These are phyloP conservation scores for Xerocomus cyaneibrunnescens DNA, from an alignment of 1,284 basidiomycete species.

Conservation along the genomic window DNA sequence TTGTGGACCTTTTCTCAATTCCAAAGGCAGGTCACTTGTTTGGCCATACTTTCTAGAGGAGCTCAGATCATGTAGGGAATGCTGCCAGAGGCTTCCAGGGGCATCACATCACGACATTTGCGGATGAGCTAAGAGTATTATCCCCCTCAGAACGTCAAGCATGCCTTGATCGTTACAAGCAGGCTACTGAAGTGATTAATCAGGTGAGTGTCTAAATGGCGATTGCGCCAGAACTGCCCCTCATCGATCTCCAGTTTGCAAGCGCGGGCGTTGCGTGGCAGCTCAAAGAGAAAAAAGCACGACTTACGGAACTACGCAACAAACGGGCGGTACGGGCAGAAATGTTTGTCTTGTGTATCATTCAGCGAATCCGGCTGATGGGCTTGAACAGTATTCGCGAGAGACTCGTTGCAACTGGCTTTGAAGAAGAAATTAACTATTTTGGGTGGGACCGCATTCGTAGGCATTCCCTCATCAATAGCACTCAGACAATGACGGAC, in stretches of 20 bases:
- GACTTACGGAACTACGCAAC: constrained; percentile 21
- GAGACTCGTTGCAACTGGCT: constrained; percentile 19
- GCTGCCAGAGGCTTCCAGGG: constrained; percentile 27
- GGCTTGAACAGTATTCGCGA: constrained; percentile 18
- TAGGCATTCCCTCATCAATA: constrained; percentile 31
- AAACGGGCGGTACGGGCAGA: constrained; percentile 30
- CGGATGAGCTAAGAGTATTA: constrained; percentile 14
- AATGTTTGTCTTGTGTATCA: constrained; percentile 16
- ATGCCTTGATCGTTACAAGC: constrained; percentile 22
- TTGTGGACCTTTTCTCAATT: constrained; percentile 28
- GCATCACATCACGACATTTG: constrained; percentile 20
- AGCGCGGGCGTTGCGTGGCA: constrained; percentile 28
- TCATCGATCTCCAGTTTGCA: constrained; percentile 27
- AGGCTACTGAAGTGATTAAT: constrained; percentile 7
- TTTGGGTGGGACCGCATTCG: constrained; percentile 35
- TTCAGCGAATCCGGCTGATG: constrained; percentile 12
- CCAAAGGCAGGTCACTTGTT: constrained; percentile 18
- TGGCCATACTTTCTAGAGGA: neutral
- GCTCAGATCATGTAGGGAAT: constrained; percentile 20
- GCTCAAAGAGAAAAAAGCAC: constrained; percentile 15
- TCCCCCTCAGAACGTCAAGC: constrained; percentile 17
- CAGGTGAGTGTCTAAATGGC: constrained; percentile 13
- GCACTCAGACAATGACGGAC: constrained; percentile 21
- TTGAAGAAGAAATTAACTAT: constrained; percentile 27
- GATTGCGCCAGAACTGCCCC: neutral